Conservation (phyloP, 176 grass and related monocot genomes). For the Avena eriantha region DNA sequence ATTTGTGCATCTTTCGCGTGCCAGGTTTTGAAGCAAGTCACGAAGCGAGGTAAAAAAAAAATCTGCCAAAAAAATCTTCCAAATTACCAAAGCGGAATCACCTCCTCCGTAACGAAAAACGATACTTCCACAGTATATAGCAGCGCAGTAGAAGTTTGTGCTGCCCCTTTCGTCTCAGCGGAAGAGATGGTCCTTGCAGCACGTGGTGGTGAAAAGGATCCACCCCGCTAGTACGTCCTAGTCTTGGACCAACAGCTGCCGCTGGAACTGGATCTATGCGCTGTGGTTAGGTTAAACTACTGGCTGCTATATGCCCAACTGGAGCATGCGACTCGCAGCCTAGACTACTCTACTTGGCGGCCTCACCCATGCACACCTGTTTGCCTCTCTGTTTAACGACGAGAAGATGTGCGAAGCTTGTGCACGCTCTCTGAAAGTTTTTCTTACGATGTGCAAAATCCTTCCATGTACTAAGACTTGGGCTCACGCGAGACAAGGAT, state of each 20-base stretch:
- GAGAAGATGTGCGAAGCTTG: background rate
- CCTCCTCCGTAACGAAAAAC: background rate
- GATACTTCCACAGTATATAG: background rate
- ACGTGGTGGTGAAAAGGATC: slow-evolving; percentile 36
- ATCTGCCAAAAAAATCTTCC: background rate
- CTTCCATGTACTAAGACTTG: background rate
- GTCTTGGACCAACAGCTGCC: slow-evolving; percentile 24
- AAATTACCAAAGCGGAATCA: no score
- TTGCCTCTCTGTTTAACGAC: background rate
- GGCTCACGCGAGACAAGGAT: slow-evolving; percentile 31
- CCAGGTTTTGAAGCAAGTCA: background rate
- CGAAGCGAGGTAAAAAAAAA: background rate
- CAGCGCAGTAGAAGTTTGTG: background rate
- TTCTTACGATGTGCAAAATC: background rate
- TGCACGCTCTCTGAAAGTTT: background rate
- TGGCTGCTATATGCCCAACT: background rate
- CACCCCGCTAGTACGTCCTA: slow-evolving; percentile 1
- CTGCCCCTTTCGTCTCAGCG: background rate
- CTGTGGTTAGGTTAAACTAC: background rate
- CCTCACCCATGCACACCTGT: background rate
- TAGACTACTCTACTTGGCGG: background rate
- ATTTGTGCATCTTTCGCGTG: background rate
- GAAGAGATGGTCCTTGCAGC: background rate
- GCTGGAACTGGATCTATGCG: background rate
- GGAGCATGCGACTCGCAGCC: background rate